Evolutionary conservation across 169 alveolate species (phyloP), one percentile per base, ranked within the genome.

Genomic region (Cryptosporidium baileyi): DNA sequence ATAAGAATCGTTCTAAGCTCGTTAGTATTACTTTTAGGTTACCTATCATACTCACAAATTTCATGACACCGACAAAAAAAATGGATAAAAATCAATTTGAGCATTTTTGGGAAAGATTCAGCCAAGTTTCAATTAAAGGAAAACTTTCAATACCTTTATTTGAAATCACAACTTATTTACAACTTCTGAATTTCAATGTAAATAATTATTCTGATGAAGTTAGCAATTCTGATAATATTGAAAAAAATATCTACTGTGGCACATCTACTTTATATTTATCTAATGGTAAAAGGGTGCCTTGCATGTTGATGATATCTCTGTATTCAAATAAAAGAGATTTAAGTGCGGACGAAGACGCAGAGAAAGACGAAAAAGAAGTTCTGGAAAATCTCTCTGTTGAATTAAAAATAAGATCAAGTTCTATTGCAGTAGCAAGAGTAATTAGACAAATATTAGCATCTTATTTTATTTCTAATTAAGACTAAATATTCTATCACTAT

Each of bases 61-160:
- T 74, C 36, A 74, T 74, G 85, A 40, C 51, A n/a, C 85, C 85
- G 6, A 74, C 85, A 0, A 74, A 74, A 74, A 57, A 74, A 54
- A 74, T 74, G 85, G 17, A 24, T 8, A 57, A 28, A 24, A 22
- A 57, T 11, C 74, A 74, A 44, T 74, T 74, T 74, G 74, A 54
- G 38, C 30, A 59, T 54, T 74, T 74, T 38, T 74, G 85, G 85
- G 67, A 19, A 38, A 74, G 24, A 74, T 51, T 74, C 30, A 15
- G 49, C 24, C 74, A 74, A 74, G 19, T 61, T 38, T 74, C 63
- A 19, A 38, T 15, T 1, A 74, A 74, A 40, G 85, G 85, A 1
- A 32, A 19, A 6, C 60, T 74, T n/a, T 34, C 74, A 3, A 54
- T 74, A 22, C 38, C 85, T 38, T 57, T 28, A 5, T 1, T 74